Base-by-base conservation (phyloP, 1,284 basidiomycete genomes). In the Grifola frondosa region DNA sequence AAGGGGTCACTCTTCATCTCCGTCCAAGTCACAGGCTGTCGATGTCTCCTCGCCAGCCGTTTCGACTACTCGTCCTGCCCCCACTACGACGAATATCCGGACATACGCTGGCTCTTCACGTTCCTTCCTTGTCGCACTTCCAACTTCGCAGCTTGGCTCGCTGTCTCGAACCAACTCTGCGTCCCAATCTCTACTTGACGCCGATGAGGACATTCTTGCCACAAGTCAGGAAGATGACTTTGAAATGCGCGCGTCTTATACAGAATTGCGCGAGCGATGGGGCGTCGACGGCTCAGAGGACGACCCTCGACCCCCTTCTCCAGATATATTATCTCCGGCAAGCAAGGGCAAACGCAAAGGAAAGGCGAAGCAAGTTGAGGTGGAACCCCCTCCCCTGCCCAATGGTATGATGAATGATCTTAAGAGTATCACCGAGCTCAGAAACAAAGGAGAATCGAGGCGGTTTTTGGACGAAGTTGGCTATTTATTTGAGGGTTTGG, bases 401-500 rank as follows among this genome's bases (percentile, higher is more conserved):
- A 60, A 62, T 10, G 79, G 77, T 12, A 78, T 82, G 75, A 78
- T 80, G 68, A 88, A 88, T 54, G 83, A 87, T 39, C 57, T 90
- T 36, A 86, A 84, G 59, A 89, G 84, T 48, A 87, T 89, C 36
- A 85, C 84, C 0, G 88, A 91, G 52, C 67, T 91, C 26, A 68
- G 87, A 41, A 84, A 76, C 53, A 86, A 85, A 58, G 88, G 88
- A n/a, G 86, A 91, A 63, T 80, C 73, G 40, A 69, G 88, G 49
- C 68, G 86, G 15, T 91, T 91, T 55, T 60, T 88, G 34, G 88
- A 91, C 47, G 88, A 90, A 55, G 75, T 88, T 3, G 88, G 87
- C 0, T 91, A 90, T 63, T 64, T 91, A 3, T 83, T 89, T 42
- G 88, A 91, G 60, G 87, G 88, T 1, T 73, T 91, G 59, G 77